Evolutionary conservation across 2,329 filamentous ascomycete species (phyloP).

Genomic region (Talaromyces sp.): DNA sequence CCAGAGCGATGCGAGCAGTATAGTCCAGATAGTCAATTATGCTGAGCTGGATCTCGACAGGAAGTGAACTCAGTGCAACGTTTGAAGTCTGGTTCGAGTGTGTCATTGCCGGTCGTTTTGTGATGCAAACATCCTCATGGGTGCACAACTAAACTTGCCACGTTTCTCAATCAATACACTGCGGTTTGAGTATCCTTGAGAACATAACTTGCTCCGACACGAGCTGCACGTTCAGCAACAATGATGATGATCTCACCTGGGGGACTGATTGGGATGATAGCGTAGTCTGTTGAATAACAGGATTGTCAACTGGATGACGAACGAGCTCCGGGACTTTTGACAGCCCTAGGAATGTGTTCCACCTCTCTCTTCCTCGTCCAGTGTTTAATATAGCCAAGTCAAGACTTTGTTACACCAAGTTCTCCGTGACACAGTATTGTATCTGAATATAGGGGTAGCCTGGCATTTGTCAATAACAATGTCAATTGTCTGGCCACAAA

Average conservation of each 20-base stretch:
- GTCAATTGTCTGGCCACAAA: not conserved
- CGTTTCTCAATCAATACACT: not conserved
- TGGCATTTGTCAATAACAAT: no score
- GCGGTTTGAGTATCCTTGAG: not conserved
- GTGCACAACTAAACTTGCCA: not conserved
- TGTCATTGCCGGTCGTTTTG: not conserved
- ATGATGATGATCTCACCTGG: not conserved
- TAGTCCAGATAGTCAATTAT: conserved; percentile 15
- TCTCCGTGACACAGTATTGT: no score
- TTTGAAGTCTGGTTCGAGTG: not conserved
- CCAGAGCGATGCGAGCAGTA: conserved; percentile 12
- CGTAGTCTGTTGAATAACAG: not conserved
- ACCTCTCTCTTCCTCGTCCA: not conserved
- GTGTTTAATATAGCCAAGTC: not conserved
- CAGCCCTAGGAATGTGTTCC: not conserved
- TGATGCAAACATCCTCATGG: no score
- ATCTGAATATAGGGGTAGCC: no score
- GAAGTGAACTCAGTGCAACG: conserved; percentile 7
- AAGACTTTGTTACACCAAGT: not conserved
- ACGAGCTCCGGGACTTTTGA: not conserved
- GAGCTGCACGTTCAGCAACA: not conserved
- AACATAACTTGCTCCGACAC: not conserved
- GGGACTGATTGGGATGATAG: not conserved
- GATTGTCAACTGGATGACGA: no score
- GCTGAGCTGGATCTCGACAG: conserved; percentile 14